Evolutionary conservation across 176 grass and related monocot species (phyloP).

Genomic region (Zizania latifolia): DNA sequence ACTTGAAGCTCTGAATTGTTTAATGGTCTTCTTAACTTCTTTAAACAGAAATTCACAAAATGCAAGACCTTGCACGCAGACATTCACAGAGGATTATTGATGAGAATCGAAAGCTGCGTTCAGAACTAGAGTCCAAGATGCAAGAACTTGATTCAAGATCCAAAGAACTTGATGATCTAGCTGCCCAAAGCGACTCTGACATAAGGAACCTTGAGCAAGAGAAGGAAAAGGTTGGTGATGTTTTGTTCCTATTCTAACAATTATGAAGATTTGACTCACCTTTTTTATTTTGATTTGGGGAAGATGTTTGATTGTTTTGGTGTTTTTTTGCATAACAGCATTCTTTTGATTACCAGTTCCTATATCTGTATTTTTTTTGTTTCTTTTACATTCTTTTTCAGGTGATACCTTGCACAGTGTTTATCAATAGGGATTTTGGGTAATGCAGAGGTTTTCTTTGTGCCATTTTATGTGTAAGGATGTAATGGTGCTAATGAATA

Average conservation of each 20-base stretch:
- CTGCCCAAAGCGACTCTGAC: constrained; percentile 46
- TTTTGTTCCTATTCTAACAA: constrained; percentile 4
- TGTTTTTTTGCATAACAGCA: too few relatives aligned
- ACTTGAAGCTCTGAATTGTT: not conserved
- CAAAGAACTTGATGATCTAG: constrained; percentile 36
- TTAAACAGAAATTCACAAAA: constrained; percentile 60
- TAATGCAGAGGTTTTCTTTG: not conserved
- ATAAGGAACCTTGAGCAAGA: constrained; percentile 58
- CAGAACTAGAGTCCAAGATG: constrained; percentile 28
- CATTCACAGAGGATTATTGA: constrained; percentile 53
- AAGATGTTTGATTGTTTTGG: too few relatives aligned
- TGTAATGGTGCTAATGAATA: not conserved
- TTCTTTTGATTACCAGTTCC: not conserved
- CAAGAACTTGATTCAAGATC: constrained; percentile 18
- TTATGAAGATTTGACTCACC: not conserved
- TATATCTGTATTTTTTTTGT: not conserved
- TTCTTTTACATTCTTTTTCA: not conserved
- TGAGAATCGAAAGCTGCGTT: constrained; percentile 52
- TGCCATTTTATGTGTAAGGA: not conserved
- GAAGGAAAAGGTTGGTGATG: constrained; percentile 46
- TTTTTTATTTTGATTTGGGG: too few relatives aligned
- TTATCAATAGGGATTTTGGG: not conserved
- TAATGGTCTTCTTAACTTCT: not conserved
- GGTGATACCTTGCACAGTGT: not conserved
- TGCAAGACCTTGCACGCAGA: constrained; percentile 46